Evolutionary conservation across 2,329 filamentous ascomycete genomes (phyloP).

Genomic region (Chalara sp.): DNA sequence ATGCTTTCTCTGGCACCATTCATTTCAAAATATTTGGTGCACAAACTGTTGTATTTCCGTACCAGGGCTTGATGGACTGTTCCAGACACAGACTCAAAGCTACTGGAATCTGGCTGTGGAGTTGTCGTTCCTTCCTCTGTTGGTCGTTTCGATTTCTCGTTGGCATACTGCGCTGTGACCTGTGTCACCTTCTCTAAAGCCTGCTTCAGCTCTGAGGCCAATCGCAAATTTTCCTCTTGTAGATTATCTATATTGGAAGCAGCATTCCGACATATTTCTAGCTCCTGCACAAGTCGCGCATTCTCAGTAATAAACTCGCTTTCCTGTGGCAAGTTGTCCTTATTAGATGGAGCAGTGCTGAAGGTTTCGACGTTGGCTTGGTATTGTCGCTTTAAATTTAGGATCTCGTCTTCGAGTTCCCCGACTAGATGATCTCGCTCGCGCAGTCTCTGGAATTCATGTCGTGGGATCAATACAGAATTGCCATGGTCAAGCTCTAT

Average conservation of each 20-base stretch:
- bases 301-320: slow-evolving; percentile 3
- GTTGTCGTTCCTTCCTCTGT: not conserved
- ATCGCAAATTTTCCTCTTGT: slow-evolving; percentile 20
- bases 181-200: slow-evolving; percentile 1
- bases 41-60: slow-evolving; percentile 15
- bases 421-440: not conserved
- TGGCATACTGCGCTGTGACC: not conserved
- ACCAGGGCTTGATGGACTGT: slow-evolving; percentile 11
- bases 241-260: slow-evolving; percentile 9
- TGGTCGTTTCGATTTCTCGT: not conserved
- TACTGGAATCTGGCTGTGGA: not conserved
- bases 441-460: not conserved
- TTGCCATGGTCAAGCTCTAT: slow-evolving; percentile 5
- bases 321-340: slow-evolving; percentile 2
- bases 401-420: not conserved
- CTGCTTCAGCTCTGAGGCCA: slow-evolving; percentile 12
- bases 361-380: not conserved
- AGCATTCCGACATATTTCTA: slow-evolving; percentile 10
- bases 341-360: not conserved
- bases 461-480: not conserved
- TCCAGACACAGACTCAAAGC: slow-evolving; percentile 1
- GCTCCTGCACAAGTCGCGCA: slow-evolving; percentile 12
- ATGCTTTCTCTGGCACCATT: slow-evolving; percentile 9
- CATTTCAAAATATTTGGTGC: slow-evolving; percentile 6
- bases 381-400: not conserved